Conservation (phyloP, 73 alveolate genomes). For the Uronychia setigera region DNA sequence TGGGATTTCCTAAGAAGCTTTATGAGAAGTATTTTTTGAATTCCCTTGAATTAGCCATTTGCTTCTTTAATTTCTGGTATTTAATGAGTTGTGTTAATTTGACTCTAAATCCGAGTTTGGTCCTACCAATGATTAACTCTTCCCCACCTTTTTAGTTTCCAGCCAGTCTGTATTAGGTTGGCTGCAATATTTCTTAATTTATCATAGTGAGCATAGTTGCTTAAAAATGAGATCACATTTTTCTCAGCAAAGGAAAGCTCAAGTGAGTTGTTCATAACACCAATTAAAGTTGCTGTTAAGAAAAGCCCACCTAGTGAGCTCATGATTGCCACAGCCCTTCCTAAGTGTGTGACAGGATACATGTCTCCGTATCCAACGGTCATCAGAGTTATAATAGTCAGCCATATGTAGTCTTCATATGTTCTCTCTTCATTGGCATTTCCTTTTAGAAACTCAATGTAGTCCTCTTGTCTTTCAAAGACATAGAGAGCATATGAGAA, state of each 20-base stretch:
- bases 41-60: neutral
- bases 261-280: neutral
- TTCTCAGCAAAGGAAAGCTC: neutral
- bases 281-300: neutral
- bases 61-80: neutral
- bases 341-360: slow-evolving; percentile 63
- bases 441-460: neutral
- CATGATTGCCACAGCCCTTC: neutral
- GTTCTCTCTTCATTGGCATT: slow-evolving; percentile 15
- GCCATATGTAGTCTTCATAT: slow-evolving; percentile 61
- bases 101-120: neutral
- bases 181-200: neutral
- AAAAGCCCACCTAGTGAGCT: neutral
- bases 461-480: neutral
- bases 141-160: neutral
- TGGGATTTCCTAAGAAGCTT: neutral
- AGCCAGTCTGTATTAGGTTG: neutral
- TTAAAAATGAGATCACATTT: neutral
- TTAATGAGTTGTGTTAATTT: neutral
- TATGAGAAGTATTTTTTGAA: neutral
- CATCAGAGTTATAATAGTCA: slow-evolving; percentile 81
- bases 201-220: neutral
- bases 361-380: slow-evolving; percentile 92
- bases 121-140: neutral
- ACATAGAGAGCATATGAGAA: neutral